Conservation (phyloP, 768 basidiomycete genomes). For the Rubroboletus satanas region DNA sequence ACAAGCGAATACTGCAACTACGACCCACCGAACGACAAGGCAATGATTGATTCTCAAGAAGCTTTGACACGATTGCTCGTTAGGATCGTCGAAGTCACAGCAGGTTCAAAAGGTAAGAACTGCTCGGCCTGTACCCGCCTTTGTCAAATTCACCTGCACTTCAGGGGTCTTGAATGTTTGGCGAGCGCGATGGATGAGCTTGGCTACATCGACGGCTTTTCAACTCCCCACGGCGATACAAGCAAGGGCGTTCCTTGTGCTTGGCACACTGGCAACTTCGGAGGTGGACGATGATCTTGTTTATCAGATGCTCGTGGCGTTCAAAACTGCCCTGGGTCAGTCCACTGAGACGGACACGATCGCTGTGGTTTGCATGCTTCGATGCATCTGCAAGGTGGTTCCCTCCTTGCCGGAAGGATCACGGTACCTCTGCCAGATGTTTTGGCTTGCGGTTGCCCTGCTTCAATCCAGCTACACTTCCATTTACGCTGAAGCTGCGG, state of each 20-base stretch:
- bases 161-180: constrained; percentile 79
- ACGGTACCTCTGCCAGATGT: constrained; percentile 68
- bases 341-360: constrained; percentile 66
- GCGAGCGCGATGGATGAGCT: constrained; percentile 91
- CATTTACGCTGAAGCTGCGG: constrained; percentile 65
- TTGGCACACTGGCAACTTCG: constrained; percentile 75
- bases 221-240: constrained; percentile 88
- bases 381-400: constrained; percentile 76
- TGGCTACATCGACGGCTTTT: constrained; percentile 85
- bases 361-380: constrained; percentile 82
- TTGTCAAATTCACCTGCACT: constrained; percentile 12
- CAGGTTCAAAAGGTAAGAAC: constrained; percentile 64
- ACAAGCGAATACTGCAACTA: constrained; percentile 65
- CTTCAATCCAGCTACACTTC: constrained; percentile 72
- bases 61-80: constrained; percentile 59
- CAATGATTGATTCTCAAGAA: constrained; percentile 63
- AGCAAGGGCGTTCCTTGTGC: constrained; percentile 77
- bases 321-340: constrained; percentile 65
- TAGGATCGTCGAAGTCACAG: constrained; percentile 57
- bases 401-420: constrained; percentile 66
- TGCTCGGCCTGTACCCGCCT: not conserved
- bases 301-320: constrained; percentile 89
- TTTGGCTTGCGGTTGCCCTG: constrained; percentile 86
- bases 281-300: constrained; percentile 92
- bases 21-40: constrained; percentile 51